phyloP scores from a whole-genome alignment of 108 stramenopile species.

The Nitzschia sp. region DNA sequence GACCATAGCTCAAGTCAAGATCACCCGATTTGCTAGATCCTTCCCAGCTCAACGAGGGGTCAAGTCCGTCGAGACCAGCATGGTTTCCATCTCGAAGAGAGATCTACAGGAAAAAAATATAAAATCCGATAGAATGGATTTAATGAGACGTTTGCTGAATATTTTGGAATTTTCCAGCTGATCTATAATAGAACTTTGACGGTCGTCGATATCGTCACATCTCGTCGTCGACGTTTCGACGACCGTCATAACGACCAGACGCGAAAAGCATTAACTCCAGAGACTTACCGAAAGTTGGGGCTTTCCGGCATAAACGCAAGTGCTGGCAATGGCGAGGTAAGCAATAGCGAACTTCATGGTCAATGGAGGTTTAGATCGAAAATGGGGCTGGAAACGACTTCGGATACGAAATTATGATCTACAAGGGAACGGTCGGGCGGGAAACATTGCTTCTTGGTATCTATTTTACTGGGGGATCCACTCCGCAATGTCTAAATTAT shows the following conservation, averaged over 20 bases:
- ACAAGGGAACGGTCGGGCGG: not conserved
- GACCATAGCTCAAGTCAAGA: conserved; percentile 53
- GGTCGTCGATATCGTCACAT: no score
- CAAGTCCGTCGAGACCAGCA: conserved; percentile 66
- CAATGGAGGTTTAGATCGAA: not conserved
- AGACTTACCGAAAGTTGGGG: conserved; percentile 38
- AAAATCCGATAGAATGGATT: not conserved
- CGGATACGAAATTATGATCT: not conserved
- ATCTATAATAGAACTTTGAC: no score
- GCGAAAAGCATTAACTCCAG: not conserved
- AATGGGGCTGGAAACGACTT: not conserved
- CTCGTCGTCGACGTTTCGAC: not conserved
- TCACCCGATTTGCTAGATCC: conserved; percentile 28
- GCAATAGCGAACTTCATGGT: conserved; percentile 31
- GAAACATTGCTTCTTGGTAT: no score
- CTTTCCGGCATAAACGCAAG: conserved; percentile 23
- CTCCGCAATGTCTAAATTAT: not conserved
- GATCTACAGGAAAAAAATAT: conserved; percentile 41
- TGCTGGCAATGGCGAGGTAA: conserved; percentile 17
- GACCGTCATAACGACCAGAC: not conserved
- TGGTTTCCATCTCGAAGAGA: conserved; percentile 72
- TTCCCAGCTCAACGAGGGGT: conserved; percentile 65
- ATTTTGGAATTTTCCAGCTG: no score
- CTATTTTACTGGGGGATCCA: not conserved
- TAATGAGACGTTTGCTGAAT: not conserved